Base-by-base conservation (phyloP, 306 rosid species). In the Pueraria montana region DNA sequence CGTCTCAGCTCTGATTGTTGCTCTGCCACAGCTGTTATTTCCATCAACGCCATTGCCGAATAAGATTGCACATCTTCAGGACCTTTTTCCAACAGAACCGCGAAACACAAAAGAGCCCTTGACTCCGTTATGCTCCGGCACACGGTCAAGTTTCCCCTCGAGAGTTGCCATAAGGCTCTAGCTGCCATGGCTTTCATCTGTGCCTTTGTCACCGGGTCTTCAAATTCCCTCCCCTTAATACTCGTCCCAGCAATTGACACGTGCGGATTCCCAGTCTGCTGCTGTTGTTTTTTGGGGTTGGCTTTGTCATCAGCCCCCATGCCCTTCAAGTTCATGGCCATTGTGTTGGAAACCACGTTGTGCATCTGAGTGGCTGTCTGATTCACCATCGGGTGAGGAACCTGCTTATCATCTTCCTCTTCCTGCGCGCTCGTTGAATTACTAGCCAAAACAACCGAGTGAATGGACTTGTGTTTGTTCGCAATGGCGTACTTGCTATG, bases 161-260 rank as follows among this genome's bases (percentile, higher is more conserved):
- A 69, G 0, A 93, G 88, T 45, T 90, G 84, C 97, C 97, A 93
- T 0, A 93, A 80, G 0, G 97, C 96, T 73, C 87, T 86, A 0
- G 97, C 97, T 0, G 96, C 91, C 96, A 90, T 91, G 21, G 94
- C 92, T 80, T 93, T 93, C 94, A 93, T 93, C 64, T 90, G 80
- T 0, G 85, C 87, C 77, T 93, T 93, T 0, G 97, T 93, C 0
- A 8, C 43, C 0, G 91, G 86, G 68, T 93, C 92, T 23, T 93
- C 97, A 8, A 18, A 86, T 55, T 93, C 97, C 78, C 94, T 88
- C n/a, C 97, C 97, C 71, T 89, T 90, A 5, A 93, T 86, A 82
- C 96, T 91, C 0, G 85, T 85, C 74, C 84, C 89, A 0, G 86
- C 38, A 9, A 82, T 72, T 0, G 83, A 65, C 34, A 86, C 73